Percentiles rank a stretch among this genome's conserved stretches.
Conservation (phyloP, 495 filamentous ascomycete genomes). For the Penicillium taxi region DNA sequence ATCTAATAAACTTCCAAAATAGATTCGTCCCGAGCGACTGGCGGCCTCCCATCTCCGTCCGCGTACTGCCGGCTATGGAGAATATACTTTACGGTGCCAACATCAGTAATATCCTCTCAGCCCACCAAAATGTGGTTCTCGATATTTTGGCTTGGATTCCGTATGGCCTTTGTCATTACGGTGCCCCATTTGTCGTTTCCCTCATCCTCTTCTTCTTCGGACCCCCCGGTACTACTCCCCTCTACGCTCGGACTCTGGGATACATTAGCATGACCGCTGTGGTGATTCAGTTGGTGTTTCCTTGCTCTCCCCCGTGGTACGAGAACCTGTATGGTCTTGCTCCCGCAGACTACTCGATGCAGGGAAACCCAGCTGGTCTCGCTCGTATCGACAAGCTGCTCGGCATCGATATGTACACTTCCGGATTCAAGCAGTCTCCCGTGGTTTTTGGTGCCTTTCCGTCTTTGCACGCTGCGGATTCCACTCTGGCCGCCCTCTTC, state of each 20-base stretch:
- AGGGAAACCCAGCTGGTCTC: slow-evolving; percentile 78
- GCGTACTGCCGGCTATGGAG: slow-evolving; percentile 88
- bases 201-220: slow-evolving; percentile 76
- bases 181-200: slow-evolving; percentile 67
- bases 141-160: slow-evolving; percentile 89
- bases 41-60: slow-evolving; percentile 87
- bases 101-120: slow-evolving; percentile 88
- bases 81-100: slow-evolving; percentile 96
- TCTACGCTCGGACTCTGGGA: slow-evolving; percentile 79
- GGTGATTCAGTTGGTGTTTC: slow-evolving; percentile 76
- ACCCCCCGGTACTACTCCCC: slow-evolving; percentile 73
- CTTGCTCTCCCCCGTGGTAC: slow-evolving; percentile 93
- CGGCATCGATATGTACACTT: slow-evolving; percentile 86
- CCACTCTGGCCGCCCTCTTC: slow-evolving; percentile 84
- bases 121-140: slow-evolving; percentile 70
- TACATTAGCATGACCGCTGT: slow-evolving; percentile 88
- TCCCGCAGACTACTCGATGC: slow-evolving; percentile 85
- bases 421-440: slow-evolving; percentile 77
- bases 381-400: slow-evolving; percentile 82
- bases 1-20: slow-evolving; percentile 15
- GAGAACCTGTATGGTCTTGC: slow-evolving; percentile 82
- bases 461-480: slow-evolving; percentile 77
- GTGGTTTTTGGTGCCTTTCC: slow-evolving; percentile 94
- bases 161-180: slow-evolving; percentile 85
- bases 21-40: slow-evolving; percentile 82